A percentile compares a stretch with the other conserved stretches of the same genome.
These are phyloP conservation scores for Inga leiocalycina DNA, from an alignment of 306 rosid genomes.

Conservation along the genomic window DNA sequence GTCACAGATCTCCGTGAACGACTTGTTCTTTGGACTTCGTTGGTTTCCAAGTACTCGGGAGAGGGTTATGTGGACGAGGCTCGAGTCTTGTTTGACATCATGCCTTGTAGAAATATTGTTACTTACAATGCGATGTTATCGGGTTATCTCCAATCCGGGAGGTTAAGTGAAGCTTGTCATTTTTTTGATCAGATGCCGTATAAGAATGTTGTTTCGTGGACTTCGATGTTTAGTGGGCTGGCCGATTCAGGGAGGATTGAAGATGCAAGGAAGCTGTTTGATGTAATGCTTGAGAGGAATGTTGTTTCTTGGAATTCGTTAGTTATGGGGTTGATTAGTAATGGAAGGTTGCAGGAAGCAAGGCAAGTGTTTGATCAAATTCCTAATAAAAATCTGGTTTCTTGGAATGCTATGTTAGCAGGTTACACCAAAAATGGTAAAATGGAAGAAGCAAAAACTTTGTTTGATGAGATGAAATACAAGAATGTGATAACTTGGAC, in stretches of 20 bases:
- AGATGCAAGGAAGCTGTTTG: constrained; percentile 60
- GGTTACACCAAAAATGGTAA: constrained; percentile 57
- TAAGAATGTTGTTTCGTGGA: constrained; percentile 84
- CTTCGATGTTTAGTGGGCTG: constrained; percentile 58
- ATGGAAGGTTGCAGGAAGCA: constrained; percentile 64
- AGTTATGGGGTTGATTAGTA: constrained; percentile 57
- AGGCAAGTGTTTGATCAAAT: constrained; percentile 49
- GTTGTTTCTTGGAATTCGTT: constrained; percentile 71
- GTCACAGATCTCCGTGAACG: constrained; percentile 38
- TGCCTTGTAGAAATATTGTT: constrained; percentile 65
- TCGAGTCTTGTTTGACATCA: constrained; percentile 55
- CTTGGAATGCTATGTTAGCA: constrained; percentile 71
- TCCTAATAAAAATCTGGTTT: constrained; percentile 50
- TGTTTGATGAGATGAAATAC: constrained; percentile 62
- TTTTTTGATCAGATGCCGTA: constrained; percentile 60
- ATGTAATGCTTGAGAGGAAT: constrained; percentile 74
- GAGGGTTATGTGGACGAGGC: constrained; percentile 53
- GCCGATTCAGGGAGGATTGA: constrained; percentile 49
- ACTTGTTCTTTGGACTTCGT: constrained; percentile 58
- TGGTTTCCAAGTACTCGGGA: constrained; percentile 51
- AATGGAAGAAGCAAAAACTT: constrained; percentile 62
- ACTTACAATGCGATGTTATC: constrained; percentile 68
- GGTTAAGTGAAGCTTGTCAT: constrained; percentile 47
- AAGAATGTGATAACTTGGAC: constrained; percentile 79
- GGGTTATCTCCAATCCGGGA: constrained; percentile 55